Conservation (phyloP, 169 alveolate genomes). For the Plasmodium fragile region DNA sequence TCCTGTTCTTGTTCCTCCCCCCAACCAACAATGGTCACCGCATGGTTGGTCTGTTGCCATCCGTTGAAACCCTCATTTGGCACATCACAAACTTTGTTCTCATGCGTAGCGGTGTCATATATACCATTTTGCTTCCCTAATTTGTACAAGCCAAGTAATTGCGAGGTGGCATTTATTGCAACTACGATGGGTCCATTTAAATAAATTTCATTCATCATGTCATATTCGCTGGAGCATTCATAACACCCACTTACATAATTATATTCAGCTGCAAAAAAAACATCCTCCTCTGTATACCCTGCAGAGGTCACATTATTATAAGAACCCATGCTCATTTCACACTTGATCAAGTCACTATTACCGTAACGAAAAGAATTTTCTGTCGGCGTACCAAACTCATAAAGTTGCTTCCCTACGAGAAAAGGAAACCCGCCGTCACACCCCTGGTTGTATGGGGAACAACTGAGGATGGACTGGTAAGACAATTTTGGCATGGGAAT, state of each 20-base stretch:
- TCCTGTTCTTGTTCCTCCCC: slow-evolving; percentile 83
- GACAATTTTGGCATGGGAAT: slow-evolving; percentile 57
- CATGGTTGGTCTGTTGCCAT: slow-evolving; percentile 93
- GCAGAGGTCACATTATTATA: not conserved
- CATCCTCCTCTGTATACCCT: not conserved
- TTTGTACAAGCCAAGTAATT: slow-evolving; percentile 47
- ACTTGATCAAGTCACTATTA: slow-evolving; percentile 17
- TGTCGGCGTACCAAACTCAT: slow-evolving; percentile 87
- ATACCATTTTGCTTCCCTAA: slow-evolving; percentile 40
- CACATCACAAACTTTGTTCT: slow-evolving; percentile 87
- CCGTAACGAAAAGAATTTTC: slow-evolving; percentile 73
- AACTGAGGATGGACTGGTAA: slow-evolving; percentile 76
- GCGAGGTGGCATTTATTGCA: slow-evolving; percentile 88
- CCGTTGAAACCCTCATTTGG: slow-evolving; percentile 89
- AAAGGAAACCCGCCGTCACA: slow-evolving; percentile 94
- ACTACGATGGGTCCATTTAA: slow-evolving; percentile 88
- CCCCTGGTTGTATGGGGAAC: slow-evolving; percentile 90
- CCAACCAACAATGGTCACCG: slow-evolving; percentile 92
- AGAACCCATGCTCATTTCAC: slow-evolving; percentile 12
- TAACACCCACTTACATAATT: slow-evolving; percentile 91
- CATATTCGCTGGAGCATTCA: slow-evolving; percentile 87
- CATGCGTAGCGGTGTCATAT: slow-evolving; percentile 79
- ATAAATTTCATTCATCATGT: slow-evolving; percentile 87
- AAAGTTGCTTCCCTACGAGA: slow-evolving; percentile 91
- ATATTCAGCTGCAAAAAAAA: slow-evolving; percentile 81